Percentiles rank a stretch among this genome's conserved stretches.
These are phyloP conservation scores for Erysimum cheiri DNA, from an alignment of 441 rosid genomes.

Conservation along the genomic window DNA sequence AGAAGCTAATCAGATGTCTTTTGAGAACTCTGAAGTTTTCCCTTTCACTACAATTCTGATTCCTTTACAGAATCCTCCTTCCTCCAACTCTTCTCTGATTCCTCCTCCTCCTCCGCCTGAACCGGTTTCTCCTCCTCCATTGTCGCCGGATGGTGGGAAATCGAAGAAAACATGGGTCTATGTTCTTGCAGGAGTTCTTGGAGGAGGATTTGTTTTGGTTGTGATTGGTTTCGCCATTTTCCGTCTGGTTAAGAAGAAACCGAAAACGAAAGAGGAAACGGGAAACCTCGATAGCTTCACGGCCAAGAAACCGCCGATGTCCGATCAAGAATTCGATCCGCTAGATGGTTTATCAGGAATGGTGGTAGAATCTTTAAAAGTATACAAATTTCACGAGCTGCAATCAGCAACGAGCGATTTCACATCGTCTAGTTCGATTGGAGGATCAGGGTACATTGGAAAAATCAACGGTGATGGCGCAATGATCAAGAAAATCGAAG, in stretches of 20 bases:
- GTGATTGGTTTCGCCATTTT: conserved; percentile 44
- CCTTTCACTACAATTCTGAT: conserved; percentile 71
- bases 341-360: conserved; percentile 50
- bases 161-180: conserved; percentile 59
- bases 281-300: conserved; percentile 41
- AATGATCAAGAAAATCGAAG: conserved; percentile 71
- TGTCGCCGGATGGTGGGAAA: background rate
- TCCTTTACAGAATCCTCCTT: conserved; percentile 62
- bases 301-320: conserved; percentile 44
- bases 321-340: conserved; percentile 40
- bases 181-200: conserved; percentile 53
- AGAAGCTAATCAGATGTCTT: conserved; percentile 60
- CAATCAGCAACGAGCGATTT: conserved; percentile 68
- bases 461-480: conserved; percentile 68
- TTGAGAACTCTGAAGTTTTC: conserved; percentile 33
- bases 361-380: conserved; percentile 60
- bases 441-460: conserved; percentile 69
- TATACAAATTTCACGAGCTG: conserved; percentile 67
- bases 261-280: conserved; percentile 39
- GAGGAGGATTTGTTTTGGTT: conserved; percentile 53
- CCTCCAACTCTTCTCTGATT: conserved; percentile 44
- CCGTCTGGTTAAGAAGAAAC: conserved; percentile 37
- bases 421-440: conserved; percentile 54
- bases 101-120: conserved; percentile 44
- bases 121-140: conserved; percentile 40